Base-by-base conservation (phyloP, 192 early-diverging fungal genomes). In the Dimargaris xerosporica region DNA sequence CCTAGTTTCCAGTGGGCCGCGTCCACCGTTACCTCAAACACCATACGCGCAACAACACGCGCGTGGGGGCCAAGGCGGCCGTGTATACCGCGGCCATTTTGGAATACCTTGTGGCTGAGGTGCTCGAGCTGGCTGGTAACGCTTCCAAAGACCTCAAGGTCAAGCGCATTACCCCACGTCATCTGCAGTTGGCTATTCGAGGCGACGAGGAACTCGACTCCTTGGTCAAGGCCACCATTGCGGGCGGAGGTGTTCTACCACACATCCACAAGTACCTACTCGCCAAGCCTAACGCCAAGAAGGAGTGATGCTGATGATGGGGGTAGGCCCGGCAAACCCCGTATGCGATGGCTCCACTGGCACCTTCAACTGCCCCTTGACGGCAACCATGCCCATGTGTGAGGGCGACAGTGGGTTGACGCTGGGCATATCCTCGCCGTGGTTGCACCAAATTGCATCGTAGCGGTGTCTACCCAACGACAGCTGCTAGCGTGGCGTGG, bases 1-100 rank as follows among this genome's bases (percentile, higher is more conserved):
- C n/a, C n/a, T 80, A 94, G 80, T 94, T 94, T 66, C 92, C 92
- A 28, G 92, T 94, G 16, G 89, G 92, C 30, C 91, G 92, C 75
- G 88, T 94, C 66, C 92, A 94, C 71, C 81, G 92, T 62, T 92
- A 93, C 68, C 74, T 93, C 68, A 93, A 93, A 73, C 78, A 82
- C 62, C 76, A 83, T 64, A 83, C 86, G 19, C 80, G 82, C 65
- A 87, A 80, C 73, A 81, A 91, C 64, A 82, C 86, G 52, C 84
- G 90, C 62, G 90, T 94, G 12, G 88, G 90, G 9, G 87, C 90
- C 62, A 90, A 91, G 64, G 92, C 92, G 9, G 89, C 91, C 12
- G 91, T 94, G 0, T 94, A 94, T 71, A 83, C 82, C 61, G 89
- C 92, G 15, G 92, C 92, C 10, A 87, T 94, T 64, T 75, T 94